Conservation (phyloP, 2,329 filamentous ascomycete species). For the Cryphonectria carpinicola region DNA sequence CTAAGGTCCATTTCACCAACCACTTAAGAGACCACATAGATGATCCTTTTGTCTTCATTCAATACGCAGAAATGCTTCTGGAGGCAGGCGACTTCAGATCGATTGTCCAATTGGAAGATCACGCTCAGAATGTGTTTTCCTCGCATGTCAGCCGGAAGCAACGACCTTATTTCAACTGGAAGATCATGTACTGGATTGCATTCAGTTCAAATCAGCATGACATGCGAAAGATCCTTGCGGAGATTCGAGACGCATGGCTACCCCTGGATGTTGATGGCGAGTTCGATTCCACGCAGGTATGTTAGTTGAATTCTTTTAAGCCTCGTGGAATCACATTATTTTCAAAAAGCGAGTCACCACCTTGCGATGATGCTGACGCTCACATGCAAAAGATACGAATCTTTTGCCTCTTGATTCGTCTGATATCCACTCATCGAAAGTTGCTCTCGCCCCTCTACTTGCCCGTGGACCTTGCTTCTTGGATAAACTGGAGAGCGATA, state of each 20-base stretch:
- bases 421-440: background rate
- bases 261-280: background rate
- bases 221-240: background rate
- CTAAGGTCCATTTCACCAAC: constrained; percentile 31
- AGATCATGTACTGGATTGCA: constrained; percentile 2
- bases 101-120: background rate
- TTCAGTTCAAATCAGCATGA: background rate
- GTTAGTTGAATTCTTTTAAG: background rate
- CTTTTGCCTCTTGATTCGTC: background rate
- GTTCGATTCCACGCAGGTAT: background rate
- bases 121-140: background rate
- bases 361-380: background rate
- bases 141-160: no score
- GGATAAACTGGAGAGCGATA: background rate
- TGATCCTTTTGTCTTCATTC: constrained; percentile 35
- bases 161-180: constrained; percentile 10
- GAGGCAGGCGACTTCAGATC: constrained; percentile 35
- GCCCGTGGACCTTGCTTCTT: background rate
- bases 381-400: background rate
- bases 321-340: background rate
- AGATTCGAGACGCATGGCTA: background rate
- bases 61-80: constrained; percentile 36
- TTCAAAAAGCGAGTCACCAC: background rate
- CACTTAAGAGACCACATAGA: constrained; percentile 33
- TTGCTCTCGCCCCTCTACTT: background rate